Evolutionary conservation across 2,329 filamentous ascomycete genomes (phyloP).

Genomic region (Scedosporium boydii): DNA sequence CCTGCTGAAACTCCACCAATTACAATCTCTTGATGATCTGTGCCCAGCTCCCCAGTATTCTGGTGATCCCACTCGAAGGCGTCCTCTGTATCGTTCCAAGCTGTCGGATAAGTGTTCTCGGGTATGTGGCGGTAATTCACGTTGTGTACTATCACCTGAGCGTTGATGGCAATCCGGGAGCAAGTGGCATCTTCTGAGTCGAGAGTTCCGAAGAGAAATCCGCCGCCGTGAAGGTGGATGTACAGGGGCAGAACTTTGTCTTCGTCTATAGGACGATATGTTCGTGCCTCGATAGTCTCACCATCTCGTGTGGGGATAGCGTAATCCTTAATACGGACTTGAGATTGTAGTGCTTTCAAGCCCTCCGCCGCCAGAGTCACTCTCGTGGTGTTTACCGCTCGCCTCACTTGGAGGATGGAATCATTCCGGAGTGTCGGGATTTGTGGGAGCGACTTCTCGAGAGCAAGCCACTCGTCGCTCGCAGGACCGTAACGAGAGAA

Average conservation of each 20-base stretch:
- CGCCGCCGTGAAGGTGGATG: slow-evolving; percentile 45
- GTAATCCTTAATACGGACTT: slow-evolving; percentile 25
- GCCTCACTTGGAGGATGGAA: slow-evolving; percentile 15
- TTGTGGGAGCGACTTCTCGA: slow-evolving; percentile 21
- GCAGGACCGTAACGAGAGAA: slow-evolving; percentile 29
- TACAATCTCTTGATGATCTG: slow-evolving; percentile 27
- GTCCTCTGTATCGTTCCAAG: slow-evolving; percentile 44
- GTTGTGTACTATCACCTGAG: slow-evolving; percentile 37
- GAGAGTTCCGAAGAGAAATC: slow-evolving; percentile 46
- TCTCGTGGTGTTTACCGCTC: slow-evolving; percentile 19
- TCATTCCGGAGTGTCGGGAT: slow-evolving; percentile 31
- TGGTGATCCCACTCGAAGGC: slow-evolving; percentile 43
- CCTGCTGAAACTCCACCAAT: slow-evolving; percentile 41
- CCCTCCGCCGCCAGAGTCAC: slow-evolving; percentile 21
- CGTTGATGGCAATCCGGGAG: slow-evolving; percentile 31
- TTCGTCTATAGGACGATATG: slow-evolving; percentile 27
- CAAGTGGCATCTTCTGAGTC: slow-evolving; percentile 43
- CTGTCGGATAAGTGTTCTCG: slow-evolving; percentile 39
- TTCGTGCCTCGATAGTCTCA: slow-evolving; percentile 31
- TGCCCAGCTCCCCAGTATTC: slow-evolving; percentile 26
- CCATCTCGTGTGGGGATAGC: slow-evolving; percentile 34
- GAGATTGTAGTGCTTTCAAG: slow-evolving; percentile 14
- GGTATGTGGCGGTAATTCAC: slow-evolving; percentile 52
- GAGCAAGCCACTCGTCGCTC: slow-evolving; percentile 32
- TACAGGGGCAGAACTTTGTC: slow-evolving; percentile 35